A percentile compares a stretch with the other conserved stretches of the same genome.
Conservation (phyloP, 805 yeast genomes). For the Hanseniaspora valbyensis region DNA sequence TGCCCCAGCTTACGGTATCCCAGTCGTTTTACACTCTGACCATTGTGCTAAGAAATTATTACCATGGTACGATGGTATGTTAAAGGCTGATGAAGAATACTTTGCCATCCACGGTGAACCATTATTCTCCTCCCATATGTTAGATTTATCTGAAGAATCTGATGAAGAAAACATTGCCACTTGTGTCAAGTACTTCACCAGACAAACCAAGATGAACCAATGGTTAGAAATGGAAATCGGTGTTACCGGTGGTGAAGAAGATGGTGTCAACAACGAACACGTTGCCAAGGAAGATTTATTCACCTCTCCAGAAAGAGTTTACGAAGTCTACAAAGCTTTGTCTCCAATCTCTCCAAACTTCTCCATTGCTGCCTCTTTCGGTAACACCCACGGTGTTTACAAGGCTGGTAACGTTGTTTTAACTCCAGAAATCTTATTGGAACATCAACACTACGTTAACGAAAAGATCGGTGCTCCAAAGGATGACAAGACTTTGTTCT, state of each 20-base stretch:
- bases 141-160: slow-evolving; percentile 91
- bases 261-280: slow-evolving; percentile 97
- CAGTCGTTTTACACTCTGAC: slow-evolving; percentile 94
- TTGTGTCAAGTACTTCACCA: slow-evolving; percentile 88
- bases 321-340: slow-evolving; percentile 79
- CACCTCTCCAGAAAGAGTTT: slow-evolving; percentile 93
- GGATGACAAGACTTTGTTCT: slow-evolving; percentile 64
- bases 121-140: slow-evolving; percentile 96
- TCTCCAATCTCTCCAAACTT: slow-evolving; percentile 89
- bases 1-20: slow-evolving; percentile 94
- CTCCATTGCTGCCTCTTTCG: slow-evolving; percentile 99
- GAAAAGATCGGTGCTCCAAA: slow-evolving; percentile 44
- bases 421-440: slow-evolving; percentile 86
- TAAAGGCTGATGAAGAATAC: slow-evolving; percentile 91
- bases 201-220: slow-evolving; percentile 88
- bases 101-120: slow-evolving; percentile 82
- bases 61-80: slow-evolving; percentile 98
- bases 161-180: slow-evolving; percentile 92
- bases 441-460: slow-evolving; percentile 85
- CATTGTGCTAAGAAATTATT: slow-evolving; percentile 97
- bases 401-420: slow-evolving; percentile 96
- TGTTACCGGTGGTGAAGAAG: slow-evolving; percentile 99
- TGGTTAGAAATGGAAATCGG: slow-evolving; percentile 99
- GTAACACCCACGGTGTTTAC: slow-evolving; percentile 99
- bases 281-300: slow-evolving; percentile 78